phyloP scores from a whole-genome alignment of 2,329 filamentous ascomycete genomes.

The Phialophora tarda region DNA sequence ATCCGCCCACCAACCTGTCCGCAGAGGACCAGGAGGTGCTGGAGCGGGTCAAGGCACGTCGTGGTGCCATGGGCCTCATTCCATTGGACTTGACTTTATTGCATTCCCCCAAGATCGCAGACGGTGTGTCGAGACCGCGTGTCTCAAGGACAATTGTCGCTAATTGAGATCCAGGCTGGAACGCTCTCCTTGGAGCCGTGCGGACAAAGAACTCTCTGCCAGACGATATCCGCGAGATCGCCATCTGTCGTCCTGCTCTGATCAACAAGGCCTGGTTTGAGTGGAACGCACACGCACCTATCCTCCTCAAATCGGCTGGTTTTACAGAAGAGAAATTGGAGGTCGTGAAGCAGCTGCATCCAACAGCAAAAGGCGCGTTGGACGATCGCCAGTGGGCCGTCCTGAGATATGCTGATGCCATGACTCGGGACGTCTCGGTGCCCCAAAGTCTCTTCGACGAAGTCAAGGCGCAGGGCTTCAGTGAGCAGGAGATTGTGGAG shows the following conservation, averaged over 20 bases:
- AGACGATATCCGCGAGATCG: conserved; percentile 69
- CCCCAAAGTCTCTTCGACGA: conserved; percentile 69
- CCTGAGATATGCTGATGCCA: conserved; percentile 77
- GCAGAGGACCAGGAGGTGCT: conserved; percentile 57
- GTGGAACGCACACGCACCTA: conserved; percentile 77
- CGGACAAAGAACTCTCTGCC: conserved; percentile 59
- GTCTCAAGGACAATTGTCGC: background rate
- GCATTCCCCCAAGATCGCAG: conserved; percentile 61
- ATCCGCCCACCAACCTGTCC: conserved; percentile 52
- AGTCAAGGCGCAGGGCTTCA: conserved; percentile 64
- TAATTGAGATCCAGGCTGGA: conserved; percentile 53
- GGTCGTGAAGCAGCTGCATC: conserved; percentile 53
- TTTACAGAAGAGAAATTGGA: conserved; percentile 57
- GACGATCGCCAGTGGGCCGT: conserved; percentile 65
- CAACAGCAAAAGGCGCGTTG: conserved; percentile 46
- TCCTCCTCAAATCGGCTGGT: conserved; percentile 67
- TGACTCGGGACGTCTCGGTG: conserved; percentile 77
- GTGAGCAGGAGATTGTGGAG: conserved; percentile 78
- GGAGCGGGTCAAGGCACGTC: conserved; percentile 57
- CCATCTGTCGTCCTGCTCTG: conserved; percentile 79
- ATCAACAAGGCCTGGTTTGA: conserved; percentile 85
- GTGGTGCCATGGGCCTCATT: conserved; percentile 57
- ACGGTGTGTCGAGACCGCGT: conserved; percentile 44
- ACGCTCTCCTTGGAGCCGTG: conserved; percentile 62
- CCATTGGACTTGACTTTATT: conserved; percentile 61